Conservation (phyloP, 202 grass and related monocot species). For the Tripidium arundinaceum region DNA sequence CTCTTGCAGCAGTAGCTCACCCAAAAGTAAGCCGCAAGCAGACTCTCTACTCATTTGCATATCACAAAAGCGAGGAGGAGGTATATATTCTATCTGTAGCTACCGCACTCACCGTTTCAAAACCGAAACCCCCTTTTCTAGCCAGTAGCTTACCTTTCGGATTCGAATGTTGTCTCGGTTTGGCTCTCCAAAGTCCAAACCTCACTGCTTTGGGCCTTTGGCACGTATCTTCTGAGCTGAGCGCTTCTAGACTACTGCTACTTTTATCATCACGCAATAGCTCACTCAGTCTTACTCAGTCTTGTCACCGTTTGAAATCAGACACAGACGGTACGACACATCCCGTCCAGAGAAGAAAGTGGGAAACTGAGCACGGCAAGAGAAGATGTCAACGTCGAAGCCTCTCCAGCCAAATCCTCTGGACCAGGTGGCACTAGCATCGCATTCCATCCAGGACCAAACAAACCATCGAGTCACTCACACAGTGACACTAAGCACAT, state of each 20-base stretch:
- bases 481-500: neutral
- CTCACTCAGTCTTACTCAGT: too few species aligned
- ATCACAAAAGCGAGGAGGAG: neutral
- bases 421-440: neutral
- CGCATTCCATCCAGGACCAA: neutral
- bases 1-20: conserved; percentile 13
- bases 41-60: neutral
- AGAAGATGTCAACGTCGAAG: neutral
- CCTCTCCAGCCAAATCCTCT: neutral
- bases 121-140: neutral
- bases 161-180: conserved; percentile 17
- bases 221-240: too few species aligned
- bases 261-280: too few species aligned
- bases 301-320: neutral
- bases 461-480: neutral
- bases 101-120: neutral
- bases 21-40: neutral
- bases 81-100: neutral
- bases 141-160: conserved; percentile 8
- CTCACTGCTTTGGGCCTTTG: neutral
- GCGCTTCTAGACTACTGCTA: neutral
- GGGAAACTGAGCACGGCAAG: neutral
- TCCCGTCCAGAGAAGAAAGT: neutral
- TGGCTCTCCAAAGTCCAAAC: too few species aligned
- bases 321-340: neutral